These are phyloP conservation scores for Pleoardoris graminearum DNA, from an alignment of 2,329 filamentous ascomycete genomes.

Conservation along the genomic window DNA sequence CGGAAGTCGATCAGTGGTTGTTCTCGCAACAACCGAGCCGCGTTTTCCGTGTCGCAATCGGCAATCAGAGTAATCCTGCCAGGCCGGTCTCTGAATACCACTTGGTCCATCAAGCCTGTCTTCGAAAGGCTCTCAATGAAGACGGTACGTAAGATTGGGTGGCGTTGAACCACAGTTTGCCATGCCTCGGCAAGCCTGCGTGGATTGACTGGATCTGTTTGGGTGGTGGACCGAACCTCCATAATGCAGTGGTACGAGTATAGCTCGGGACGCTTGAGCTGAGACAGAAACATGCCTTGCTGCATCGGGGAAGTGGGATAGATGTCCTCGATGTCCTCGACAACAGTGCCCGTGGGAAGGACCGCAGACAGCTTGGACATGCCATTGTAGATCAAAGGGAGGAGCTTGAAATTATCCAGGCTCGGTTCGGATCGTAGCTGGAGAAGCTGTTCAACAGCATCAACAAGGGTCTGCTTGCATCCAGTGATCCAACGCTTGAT, in stretches of 20 bases:
- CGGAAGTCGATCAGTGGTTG: constrained; percentile 33
- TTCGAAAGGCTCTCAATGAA: constrained; percentile 42
- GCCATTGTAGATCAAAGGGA: constrained; percentile 39
- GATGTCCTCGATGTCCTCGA: constrained; percentile 33
- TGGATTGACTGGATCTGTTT: constrained; percentile 21
- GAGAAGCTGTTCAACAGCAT: constrained; percentile 36
- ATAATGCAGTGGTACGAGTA: constrained; percentile 38
- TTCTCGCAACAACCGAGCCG: constrained; percentile 20
- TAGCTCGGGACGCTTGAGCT: constrained; percentile 33
- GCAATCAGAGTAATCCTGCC: constrained; percentile 30
- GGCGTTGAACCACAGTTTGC: constrained; percentile 41
- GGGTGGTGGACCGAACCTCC: constrained; percentile 29
- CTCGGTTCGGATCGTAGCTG: constrained; percentile 30
- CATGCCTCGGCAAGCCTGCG: constrained; percentile 36
- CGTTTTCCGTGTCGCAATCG: constrained; percentile 27
- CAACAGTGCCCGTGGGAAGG: constrained; percentile 22
- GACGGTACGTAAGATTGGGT: constrained; percentile 36
- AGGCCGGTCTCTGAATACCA: constrained; percentile 34
- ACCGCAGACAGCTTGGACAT: constrained; percentile 24
- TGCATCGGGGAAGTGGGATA: constrained; percentile 40
- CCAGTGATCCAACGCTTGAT: constrained; percentile 37
- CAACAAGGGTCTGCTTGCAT: constrained; percentile 33
- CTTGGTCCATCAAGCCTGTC: constrained; percentile 38
- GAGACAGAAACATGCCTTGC: constrained; percentile 34
- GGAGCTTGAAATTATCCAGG: constrained; percentile 34